Conservation (phyloP, 805 yeast genomes). For the Saturnispora besseyi region DNA sequence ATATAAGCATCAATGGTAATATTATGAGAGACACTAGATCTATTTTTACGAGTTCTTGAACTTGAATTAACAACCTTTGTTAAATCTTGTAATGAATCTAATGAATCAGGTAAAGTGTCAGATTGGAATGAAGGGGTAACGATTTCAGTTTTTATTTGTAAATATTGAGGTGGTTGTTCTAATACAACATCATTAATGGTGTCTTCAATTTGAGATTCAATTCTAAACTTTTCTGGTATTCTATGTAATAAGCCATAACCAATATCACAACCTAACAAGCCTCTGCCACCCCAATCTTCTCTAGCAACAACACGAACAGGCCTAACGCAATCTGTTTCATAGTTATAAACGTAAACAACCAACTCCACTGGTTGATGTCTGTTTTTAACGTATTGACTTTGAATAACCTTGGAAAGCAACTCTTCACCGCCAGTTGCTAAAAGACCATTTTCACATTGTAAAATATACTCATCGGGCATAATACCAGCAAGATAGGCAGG, state of each 20-base stretch:
- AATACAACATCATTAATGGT: neutral
- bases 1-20: constrained; percentile 32
- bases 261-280: constrained; percentile 86
- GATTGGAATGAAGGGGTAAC: constrained; percentile 2
- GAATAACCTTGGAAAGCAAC: constrained; percentile 56
- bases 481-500: constrained; percentile 83
- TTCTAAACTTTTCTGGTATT: constrained; percentile 52
- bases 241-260: constrained; percentile 83
- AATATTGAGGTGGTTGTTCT: constrained; percentile 6
- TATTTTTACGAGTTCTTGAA: constrained; percentile 3
- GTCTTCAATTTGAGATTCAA: neutral
- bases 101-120: neutral
- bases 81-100: neutral
- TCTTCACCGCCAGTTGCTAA: constrained; percentile 84
- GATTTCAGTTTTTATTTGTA: neutral
- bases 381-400: constrained; percentile 36
- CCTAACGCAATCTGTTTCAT: constrained; percentile 74
- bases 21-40: constrained; percentile 12
- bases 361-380: constrained; percentile 17
- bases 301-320: constrained; percentile 63
- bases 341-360: constrained; percentile 73
- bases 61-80: constrained; percentile 1
- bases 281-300: constrained; percentile 74
- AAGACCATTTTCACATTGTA: constrained; percentile 64
- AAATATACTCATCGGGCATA: constrained; percentile 79